Evolutionary conservation across 371 early-diverging fungal species (phyloP).

Genomic region (Syncephalastrum monosporum): DNA sequence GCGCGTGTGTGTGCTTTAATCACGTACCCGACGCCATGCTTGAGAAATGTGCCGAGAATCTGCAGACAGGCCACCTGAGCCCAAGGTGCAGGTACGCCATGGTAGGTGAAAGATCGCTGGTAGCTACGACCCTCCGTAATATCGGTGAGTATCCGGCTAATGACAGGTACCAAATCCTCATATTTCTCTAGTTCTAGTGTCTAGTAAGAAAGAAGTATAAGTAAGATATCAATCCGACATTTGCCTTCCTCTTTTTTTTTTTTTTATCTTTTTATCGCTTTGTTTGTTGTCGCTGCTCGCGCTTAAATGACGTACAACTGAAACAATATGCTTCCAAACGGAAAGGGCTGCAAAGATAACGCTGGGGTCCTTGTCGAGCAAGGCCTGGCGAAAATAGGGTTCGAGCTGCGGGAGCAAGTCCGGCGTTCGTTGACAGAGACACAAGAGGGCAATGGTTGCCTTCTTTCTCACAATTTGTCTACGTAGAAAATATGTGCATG

Average conservation of each 20-base stretch:
- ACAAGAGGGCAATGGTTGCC: slow-evolving; percentile 34
- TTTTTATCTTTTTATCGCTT: neutral
- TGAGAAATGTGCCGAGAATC: slow-evolving; percentile 26
- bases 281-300: too few species aligned
- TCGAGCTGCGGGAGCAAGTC: slow-evolving; percentile 27
- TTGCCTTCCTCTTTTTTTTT: neutral
- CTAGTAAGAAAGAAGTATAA: too few species aligned
- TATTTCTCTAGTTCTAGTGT: slow-evolving; percentile 18
- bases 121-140: slow-evolving; percentile 33
- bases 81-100: slow-evolving; percentile 58
- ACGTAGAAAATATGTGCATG: slow-evolving; percentile 1
- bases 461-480: slow-evolving; percentile 52
- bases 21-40: slow-evolving; percentile 35
- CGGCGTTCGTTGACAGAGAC: slow-evolving; percentile 28
- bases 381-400: slow-evolving; percentile 28
- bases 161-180: slow-evolving; percentile 30
- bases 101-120: slow-evolving; percentile 42
- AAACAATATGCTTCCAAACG: slow-evolving; percentile 34
- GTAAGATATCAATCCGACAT: neutral
- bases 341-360: slow-evolving; percentile 43
- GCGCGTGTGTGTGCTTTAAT: neutral
- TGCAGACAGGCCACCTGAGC: slow-evolving; percentile 43
- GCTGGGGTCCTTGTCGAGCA: slow-evolving; percentile 46
- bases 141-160: slow-evolving; percentile 37
- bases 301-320: slow-evolving; percentile 12